These are phyloP conservation scores for Pichia sp. DNA, from an alignment of 1,139 yeast genomes.

Conservation along the genomic window DNA sequence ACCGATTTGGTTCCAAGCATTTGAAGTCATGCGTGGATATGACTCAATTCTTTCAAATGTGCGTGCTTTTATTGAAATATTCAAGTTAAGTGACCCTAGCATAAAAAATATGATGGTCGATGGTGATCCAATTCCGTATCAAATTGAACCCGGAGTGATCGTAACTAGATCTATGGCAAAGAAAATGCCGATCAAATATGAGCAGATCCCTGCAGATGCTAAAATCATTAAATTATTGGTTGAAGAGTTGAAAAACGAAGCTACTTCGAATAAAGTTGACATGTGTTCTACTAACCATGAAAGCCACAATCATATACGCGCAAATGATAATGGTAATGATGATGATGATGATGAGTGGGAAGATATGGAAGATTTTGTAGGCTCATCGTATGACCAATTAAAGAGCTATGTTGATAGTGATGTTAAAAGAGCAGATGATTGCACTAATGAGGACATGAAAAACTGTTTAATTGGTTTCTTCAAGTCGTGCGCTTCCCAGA, in stretches of 20 bases:
- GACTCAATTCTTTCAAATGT: constrained; percentile 67
- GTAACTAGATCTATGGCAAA: constrained; percentile 81
- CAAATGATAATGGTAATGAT: constrained; percentile 31
- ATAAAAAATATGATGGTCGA: constrained; percentile 52
- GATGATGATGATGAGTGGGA: constrained; percentile 70
- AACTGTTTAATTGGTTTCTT: constrained; percentile 52
- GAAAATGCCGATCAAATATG: constrained; percentile 53
- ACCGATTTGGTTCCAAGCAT: constrained; percentile 76
- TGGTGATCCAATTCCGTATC: constrained; percentile 67
- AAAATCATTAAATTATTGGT: constrained; percentile 68
- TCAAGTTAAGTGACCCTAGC: constrained; percentile 48
- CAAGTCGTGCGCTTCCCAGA: constrained; percentile 50
- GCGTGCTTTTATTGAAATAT: constrained; percentile 62
- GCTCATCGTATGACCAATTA: constrained; percentile 51
- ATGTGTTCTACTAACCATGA: constrained; percentile 1
- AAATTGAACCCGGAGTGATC: constrained; percentile 46
- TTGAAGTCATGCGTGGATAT: constrained; percentile 74
- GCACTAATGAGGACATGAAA: constrained; percentile 32
- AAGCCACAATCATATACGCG: constrained; percentile 27
- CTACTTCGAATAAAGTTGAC: constrained; percentile 35
- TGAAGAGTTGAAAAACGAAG: constrained; percentile 60
- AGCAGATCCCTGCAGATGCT: constrained; percentile 59
- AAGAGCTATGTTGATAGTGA: constrained; percentile 41
- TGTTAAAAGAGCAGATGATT: constrained; percentile 16
- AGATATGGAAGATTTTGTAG: constrained; percentile 63